Percentiles rank a stretch among this genome's conserved stretches.
These are phyloP conservation scores for Blastobotrys ciferrii DNA, from an alignment of 1,139 yeast genomes.

Conservation along the genomic window DNA sequence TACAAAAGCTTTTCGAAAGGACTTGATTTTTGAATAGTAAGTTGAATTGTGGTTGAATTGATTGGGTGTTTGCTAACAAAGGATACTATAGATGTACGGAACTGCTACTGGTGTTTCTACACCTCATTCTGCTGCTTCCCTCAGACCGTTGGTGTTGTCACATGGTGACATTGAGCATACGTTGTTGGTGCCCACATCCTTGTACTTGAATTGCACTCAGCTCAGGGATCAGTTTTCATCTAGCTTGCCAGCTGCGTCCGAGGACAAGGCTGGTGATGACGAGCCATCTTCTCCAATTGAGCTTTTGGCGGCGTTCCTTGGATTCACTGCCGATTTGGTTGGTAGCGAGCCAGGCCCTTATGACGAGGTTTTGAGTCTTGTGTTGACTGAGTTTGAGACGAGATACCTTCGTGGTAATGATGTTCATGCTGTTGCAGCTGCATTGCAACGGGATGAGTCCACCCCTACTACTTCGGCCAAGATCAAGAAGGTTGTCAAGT, in stretches of 20 bases:
- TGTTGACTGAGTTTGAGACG: constrained; percentile 79
- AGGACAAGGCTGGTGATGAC: constrained; percentile 79
- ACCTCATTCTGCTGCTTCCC: constrained; percentile 47
- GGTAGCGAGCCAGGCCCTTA: constrained; percentile 53
- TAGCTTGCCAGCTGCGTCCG: constrained; percentile 70
- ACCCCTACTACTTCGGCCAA: constrained; percentile 68
- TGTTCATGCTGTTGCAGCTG: constrained; percentile 85
- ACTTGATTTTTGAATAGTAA: too few species aligned
- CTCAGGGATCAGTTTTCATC: constrained; percentile 82
- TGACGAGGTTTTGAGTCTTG: constrained; percentile 65
- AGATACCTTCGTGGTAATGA: constrained; percentile 74
- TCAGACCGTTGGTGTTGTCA: constrained; percentile 75
- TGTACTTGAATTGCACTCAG: constrained; percentile 79
- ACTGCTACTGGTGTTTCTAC: constrained; percentile 42
- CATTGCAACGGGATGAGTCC: constrained; percentile 50
- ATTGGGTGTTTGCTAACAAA: too few species aligned
- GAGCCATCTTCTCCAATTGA: constrained; percentile 91
- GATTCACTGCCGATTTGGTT: constrained; percentile 65
- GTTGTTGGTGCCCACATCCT: constrained; percentile 77
- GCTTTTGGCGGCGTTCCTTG: constrained; percentile 78
- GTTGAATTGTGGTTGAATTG: too few species aligned
- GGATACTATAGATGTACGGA: constrained; percentile 22
- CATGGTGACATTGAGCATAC: constrained; percentile 90
- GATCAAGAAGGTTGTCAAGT: constrained; percentile 69
- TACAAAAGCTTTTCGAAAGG: too few species aligned